Percentiles rank a stretch among this genome's conserved stretches.
Conservation (phyloP, 2,329 filamentous ascomycete genomes). For the Fusarium compactum region DNA sequence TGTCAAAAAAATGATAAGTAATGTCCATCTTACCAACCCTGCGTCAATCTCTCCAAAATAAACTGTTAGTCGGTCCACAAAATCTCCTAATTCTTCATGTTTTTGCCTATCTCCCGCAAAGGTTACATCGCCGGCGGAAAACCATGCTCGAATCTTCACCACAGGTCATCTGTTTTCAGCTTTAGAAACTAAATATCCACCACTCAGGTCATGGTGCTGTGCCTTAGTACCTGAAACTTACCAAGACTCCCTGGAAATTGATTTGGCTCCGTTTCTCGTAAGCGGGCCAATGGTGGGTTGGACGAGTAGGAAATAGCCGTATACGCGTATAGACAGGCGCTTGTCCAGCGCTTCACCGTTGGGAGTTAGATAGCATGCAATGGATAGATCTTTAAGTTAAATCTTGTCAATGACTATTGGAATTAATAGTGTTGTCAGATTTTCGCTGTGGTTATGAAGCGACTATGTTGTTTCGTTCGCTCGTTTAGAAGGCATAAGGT, state of each 20-base stretch:
- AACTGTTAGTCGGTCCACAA: not conserved
- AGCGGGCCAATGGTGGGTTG: not conserved
- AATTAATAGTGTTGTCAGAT: rapidly evolving
- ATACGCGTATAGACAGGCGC: not conserved
- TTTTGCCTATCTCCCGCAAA: not conserved
- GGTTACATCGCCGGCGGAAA: not conserved
- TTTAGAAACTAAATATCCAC: not conserved
- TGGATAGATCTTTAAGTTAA: not conserved
- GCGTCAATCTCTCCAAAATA: not conserved
- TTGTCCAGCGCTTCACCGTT: not conserved
- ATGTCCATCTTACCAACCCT: not conserved
- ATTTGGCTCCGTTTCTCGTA: not conserved
- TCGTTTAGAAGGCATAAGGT: no score
- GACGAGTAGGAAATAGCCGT: not conserved
- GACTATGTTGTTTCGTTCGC: rapidly evolving
- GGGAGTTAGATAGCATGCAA: not conserved
- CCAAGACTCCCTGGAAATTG: not conserved
- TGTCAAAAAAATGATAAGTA: not conserved
- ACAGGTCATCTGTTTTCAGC: not conserved
- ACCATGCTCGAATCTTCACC: not conserved
- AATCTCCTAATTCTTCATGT: not conserved
- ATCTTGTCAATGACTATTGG: rapidly evolving
- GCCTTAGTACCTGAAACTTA: conserved; percentile 4
- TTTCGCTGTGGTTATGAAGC: rapidly evolving
- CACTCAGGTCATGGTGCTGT: not conserved